Percentiles rank a stretch among this genome's conserved stretches.
These are phyloP conservation scores for Geosmithia morbida DNA, from an alignment of 2,329 filamentous ascomycete genomes.

Conservation along the genomic window DNA sequence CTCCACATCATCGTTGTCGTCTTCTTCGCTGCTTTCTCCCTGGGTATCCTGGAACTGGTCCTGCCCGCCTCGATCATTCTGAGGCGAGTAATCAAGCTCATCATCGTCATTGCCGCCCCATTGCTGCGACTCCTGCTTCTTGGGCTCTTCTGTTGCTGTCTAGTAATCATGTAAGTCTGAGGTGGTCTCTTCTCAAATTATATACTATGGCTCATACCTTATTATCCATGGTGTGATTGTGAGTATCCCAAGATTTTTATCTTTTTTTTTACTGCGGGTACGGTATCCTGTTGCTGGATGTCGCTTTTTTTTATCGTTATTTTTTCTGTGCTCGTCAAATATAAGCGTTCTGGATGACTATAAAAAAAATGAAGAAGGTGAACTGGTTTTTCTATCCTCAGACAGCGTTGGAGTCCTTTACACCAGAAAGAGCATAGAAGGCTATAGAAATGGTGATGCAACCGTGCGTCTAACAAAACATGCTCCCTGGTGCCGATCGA, in stretches of 20 bases:
- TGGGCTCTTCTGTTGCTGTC: background rate
- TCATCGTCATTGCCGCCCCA: constrained; percentile 2
- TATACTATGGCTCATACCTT: background rate
- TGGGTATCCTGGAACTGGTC: constrained; percentile 4
- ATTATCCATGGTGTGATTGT: background rate
- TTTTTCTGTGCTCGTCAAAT: too few relatives aligned
- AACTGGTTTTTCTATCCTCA: background rate
- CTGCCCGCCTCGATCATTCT: constrained; percentile 3
- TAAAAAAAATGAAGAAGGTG: background rate
- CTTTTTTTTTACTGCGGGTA: too few relatives aligned
- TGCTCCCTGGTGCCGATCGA: background rate
- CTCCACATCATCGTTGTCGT: constrained; percentile 4
- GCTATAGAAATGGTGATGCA: background rate
- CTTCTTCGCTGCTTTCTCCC: constrained; percentile 2
- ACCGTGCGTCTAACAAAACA: background rate
- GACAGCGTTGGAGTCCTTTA: too few relatives aligned
- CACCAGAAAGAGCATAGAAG: background rate
- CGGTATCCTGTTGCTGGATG: too few relatives aligned
- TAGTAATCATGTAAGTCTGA: background rate
- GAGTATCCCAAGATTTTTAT: background rate
- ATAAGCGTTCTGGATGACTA: background rate
- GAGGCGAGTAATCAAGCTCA: constrained; percentile 3
- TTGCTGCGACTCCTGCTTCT: constrained; percentile 3
- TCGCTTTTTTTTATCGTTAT: too few relatives aligned
- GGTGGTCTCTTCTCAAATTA: background rate